A percentile compares a stretch with the other conserved stretches of the same genome.
Evolutionary conservation across 257 asterid species (phyloP).

Genomic region (Penstemon newberryi): DNA sequence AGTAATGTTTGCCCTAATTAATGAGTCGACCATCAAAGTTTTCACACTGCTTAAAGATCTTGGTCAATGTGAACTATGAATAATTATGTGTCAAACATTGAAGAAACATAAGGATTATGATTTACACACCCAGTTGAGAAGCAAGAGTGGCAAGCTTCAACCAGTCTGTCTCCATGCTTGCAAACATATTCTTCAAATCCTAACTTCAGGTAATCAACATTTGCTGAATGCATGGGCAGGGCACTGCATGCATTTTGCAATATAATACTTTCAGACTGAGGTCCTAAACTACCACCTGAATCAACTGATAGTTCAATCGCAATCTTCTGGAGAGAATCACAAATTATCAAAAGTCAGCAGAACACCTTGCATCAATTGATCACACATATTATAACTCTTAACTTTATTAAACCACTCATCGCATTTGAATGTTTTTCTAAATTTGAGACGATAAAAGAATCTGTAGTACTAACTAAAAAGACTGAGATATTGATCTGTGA

Average conservation of each 20-base stretch:
- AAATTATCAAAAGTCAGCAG: constrained; percentile 32
- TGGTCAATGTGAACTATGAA: constrained; percentile 1
- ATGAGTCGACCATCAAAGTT: background rate
- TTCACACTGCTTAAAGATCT: constrained; percentile 9
- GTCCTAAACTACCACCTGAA: constrained; percentile 39
- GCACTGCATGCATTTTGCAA: constrained; percentile 45
- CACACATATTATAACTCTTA: constrained; percentile 21
- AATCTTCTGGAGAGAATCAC: constrained; percentile 55
- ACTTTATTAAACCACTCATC: constrained; percentile 12
- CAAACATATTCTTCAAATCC: constrained; percentile 69
- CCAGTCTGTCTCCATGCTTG: constrained; percentile 60
- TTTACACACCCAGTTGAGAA: constrained; percentile 50
- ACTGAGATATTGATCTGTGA: constrained; percentile 2
- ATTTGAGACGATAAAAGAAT: constrained; percentile 1
- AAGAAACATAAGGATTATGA: constrained; percentile 19
- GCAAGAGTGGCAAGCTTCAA: constrained; percentile 56
- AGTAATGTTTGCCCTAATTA: background rate
- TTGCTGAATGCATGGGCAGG: constrained; percentile 41
- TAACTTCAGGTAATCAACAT: constrained; percentile 54
- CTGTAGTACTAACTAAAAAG: background rate
- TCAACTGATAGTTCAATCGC: constrained; percentile 69
- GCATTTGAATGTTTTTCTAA: background rate
- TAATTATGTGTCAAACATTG: constrained; percentile 15
- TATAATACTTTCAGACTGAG: constrained; percentile 36
- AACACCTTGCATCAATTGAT: constrained; percentile 22